phyloP scores from a whole-genome alignment of 371 early-diverging fungal species.

The Synchytrium microbalum region DNA sequence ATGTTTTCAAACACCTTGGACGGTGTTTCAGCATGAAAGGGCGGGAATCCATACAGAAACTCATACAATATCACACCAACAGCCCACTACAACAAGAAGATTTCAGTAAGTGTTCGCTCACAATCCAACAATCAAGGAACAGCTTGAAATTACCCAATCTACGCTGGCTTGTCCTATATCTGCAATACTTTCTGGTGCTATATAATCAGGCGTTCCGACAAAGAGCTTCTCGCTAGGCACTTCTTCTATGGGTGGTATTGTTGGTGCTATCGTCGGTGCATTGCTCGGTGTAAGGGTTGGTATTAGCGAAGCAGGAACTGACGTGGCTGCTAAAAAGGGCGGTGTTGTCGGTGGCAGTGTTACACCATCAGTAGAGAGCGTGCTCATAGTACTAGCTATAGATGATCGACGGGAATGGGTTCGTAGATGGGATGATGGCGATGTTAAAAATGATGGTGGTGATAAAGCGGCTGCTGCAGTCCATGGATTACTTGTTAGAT shows the following conservation, averaged over 20 bases:
- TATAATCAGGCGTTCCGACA: constrained; percentile 96
- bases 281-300: too few relatives aligned
- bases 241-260: not conserved
- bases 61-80: constrained; percentile 85
- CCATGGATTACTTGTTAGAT: not conserved
- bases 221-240: constrained; percentile 16
- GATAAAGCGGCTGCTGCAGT: not conserved
- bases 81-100: constrained; percentile 62
- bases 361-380: not conserved
- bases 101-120: not conserved
- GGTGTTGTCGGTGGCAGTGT: not conserved
- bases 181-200: constrained; percentile 89
- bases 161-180: constrained; percentile 79
- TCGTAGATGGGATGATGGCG: not conserved
- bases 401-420: not conserved
- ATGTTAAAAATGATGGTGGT: not conserved
- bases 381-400: not conserved
- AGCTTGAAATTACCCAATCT: constrained; percentile 78
- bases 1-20: constrained; percentile 83
- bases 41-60: constrained; percentile 80
- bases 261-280: constrained; percentile 5
- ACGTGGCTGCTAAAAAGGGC: not conserved
- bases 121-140: constrained; percentile 8
- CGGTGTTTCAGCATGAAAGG: constrained; percentile 79
- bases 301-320: too few relatives aligned